These are phyloP conservation scores for Climacium dendroides DNA, from an alignment of 225 moss, liverwort and hornwort species.

Conservation along the genomic window DNA sequence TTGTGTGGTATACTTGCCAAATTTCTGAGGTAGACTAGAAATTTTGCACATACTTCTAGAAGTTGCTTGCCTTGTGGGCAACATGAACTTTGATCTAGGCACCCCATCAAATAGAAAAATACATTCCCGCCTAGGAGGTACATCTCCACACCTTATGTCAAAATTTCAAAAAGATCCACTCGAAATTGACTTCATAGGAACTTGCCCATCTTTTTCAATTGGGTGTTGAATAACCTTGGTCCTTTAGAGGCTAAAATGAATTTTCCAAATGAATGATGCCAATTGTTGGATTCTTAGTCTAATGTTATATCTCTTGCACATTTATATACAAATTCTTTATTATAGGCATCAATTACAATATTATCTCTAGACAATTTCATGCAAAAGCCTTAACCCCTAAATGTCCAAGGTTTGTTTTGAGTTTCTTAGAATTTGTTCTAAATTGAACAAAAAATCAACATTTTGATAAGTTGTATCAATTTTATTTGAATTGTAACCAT, in stretches of 20 bases:
- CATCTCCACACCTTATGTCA: not conserved
- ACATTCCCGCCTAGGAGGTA: not conserved
- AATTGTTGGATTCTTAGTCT: too few relatives aligned
- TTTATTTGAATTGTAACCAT: too few relatives aligned
- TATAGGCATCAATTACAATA: not conserved
- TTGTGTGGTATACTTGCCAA: accelerated
- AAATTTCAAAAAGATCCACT: not conserved
- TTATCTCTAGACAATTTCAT: accelerated
- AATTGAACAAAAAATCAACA: too few relatives aligned
- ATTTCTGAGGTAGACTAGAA: not conserved
- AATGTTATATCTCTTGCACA: not conserved
- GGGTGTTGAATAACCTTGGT: not conserved
- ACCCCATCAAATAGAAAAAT: accelerated
- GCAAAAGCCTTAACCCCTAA: too few relatives aligned
- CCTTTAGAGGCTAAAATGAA: not conserved
- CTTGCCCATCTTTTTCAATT: not conserved
- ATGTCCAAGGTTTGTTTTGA: too few relatives aligned
- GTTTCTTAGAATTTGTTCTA: too few relatives aligned
- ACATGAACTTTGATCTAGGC: accelerated
- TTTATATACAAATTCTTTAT: not conserved
- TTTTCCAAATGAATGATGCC: not conserved
- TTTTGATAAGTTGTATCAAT: too few relatives aligned
- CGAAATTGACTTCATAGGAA: not conserved
- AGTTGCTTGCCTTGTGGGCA: accelerated
- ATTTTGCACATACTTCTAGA: accelerated